Percentiles rank a stretch among this genome's conserved stretches.
Evolutionary conservation across 148 eudicot species (phyloP).

Genomic region (Cornus controversa): DNA sequence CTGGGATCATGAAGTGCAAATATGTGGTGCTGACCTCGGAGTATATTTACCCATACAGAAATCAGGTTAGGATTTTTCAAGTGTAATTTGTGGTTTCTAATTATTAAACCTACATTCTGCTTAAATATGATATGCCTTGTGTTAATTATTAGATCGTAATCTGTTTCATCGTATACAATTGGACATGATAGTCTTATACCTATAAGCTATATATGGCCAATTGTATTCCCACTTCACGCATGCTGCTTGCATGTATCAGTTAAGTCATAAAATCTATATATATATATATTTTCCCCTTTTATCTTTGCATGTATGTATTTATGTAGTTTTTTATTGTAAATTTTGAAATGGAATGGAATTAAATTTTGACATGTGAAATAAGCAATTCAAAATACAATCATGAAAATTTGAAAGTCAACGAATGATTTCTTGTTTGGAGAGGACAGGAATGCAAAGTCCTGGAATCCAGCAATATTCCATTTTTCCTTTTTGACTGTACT

Average conservation of each 20-base stretch:
- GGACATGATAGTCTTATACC: background rate
- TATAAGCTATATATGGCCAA: background rate
- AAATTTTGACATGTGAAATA: background rate
- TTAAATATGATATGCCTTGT: background rate
- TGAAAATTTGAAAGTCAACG: background rate
- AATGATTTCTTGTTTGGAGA: background rate
- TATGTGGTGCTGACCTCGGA: constrained; percentile 75
- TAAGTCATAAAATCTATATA: background rate
- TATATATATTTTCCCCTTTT: background rate
- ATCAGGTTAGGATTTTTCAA: constrained; percentile 53
- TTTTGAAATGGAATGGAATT: background rate
- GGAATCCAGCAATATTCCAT: background rate
- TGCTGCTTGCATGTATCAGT: background rate
- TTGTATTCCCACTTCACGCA: background rate
- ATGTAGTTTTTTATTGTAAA: background rate
- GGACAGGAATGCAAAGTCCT: constrained; percentile 34
- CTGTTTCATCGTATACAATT: background rate
- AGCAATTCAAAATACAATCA: background rate
- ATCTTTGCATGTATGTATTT: background rate
- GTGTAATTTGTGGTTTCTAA: constrained; percentile 3
- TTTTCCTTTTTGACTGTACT: background rate
- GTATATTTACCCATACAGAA: constrained; percentile 90
- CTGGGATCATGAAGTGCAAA: constrained; percentile 96
- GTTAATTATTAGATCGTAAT: background rate
- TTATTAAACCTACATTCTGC: background rate